Conservation (phyloP, 805 yeast species). For the Metahyphopichia silvanorum region DNA sequence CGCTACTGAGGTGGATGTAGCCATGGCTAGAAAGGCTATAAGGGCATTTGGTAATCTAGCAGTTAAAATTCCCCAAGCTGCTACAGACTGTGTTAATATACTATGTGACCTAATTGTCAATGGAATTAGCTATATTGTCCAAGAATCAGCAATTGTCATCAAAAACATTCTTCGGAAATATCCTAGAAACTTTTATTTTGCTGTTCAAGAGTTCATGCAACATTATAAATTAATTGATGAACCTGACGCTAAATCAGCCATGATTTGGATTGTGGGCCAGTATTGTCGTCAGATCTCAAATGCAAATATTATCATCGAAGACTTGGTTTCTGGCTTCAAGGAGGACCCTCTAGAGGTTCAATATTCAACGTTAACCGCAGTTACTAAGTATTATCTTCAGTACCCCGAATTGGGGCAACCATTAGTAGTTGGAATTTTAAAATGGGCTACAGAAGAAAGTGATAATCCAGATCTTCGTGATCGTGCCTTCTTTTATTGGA, state of each 20-base stretch:
- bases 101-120: constrained; percentile 58
- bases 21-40: constrained; percentile 84
- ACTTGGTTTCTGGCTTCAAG: constrained; percentile 43
- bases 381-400: constrained; percentile 62
- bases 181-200: constrained; percentile 50
- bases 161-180: constrained; percentile 76
- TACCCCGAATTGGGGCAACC: constrained; percentile 53
- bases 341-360: constrained; percentile 77
- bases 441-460: constrained; percentile 67
- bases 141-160: constrained; percentile 74
- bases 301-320: constrained; percentile 37
- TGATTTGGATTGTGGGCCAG: constrained; percentile 84
- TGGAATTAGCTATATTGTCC: constrained; percentile 70
- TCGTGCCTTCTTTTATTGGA: constrained; percentile 83
- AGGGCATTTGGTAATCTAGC: constrained; percentile 90
- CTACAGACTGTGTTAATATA: constrained; percentile 61
- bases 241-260: constrained; percentile 72
- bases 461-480: constrained; percentile 86
- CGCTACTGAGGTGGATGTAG: constrained; percentile 81
- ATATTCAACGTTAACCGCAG: constrained; percentile 67
- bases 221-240: constrained; percentile 54
- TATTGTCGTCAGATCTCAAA: constrained; percentile 49
- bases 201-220: constrained; percentile 23
- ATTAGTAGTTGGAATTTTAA: constrained; percentile 56
- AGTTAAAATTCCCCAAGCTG: constrained; percentile 62